A percentile compares a stretch with the other conserved stretches of the same genome.
Conservation (phyloP, 148 eudicot genomes). For the Rhododendron williamsianum region DNA sequence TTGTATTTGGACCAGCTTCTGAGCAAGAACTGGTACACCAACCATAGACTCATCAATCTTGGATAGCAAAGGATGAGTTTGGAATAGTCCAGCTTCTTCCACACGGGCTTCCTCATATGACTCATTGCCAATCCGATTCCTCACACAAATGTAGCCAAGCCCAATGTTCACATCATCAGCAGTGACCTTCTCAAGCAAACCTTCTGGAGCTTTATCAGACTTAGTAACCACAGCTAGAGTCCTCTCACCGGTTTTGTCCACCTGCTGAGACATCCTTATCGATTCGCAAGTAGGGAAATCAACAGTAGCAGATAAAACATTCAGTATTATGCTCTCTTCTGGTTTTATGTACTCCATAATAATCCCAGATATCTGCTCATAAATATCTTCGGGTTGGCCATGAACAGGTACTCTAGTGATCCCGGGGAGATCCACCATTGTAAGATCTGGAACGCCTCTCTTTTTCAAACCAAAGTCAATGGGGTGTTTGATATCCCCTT, state of each 20-base stretch:
- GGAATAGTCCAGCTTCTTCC: constrained; percentile 9
- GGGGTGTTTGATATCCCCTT: constrained; percentile 10
- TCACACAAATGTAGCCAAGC: too few species aligned
- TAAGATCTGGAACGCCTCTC: constrained; percentile 39
- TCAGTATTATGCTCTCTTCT: too few species aligned
- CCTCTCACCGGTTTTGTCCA: too few species aligned
- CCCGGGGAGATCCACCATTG: constrained; percentile 49
- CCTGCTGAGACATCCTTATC: too few species aligned
- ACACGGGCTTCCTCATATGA: constrained; percentile 18
- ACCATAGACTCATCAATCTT: constrained; percentile 42
- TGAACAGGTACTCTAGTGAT: constrained; percentile 42
- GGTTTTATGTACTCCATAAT: too few species aligned
- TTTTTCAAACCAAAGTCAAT: constrained; percentile 15
- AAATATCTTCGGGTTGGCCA: constrained; percentile 46
- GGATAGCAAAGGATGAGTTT: constrained; percentile 11
- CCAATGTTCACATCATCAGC: too few species aligned
- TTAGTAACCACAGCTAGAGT: too few species aligned
- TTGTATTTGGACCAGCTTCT: constrained; percentile 44
- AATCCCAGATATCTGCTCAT: constrained; percentile 22
- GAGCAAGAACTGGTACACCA: constrained; percentile 46
- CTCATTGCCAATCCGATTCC: too few species aligned
- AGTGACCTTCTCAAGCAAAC: too few species aligned
- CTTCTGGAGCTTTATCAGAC: too few species aligned
- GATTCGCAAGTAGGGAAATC: too few species aligned
- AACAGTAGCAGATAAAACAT: too few species aligned